phyloP scores from a whole-genome alignment of 805 yeast genomes.

The Huiozyma naganishii region DNA sequence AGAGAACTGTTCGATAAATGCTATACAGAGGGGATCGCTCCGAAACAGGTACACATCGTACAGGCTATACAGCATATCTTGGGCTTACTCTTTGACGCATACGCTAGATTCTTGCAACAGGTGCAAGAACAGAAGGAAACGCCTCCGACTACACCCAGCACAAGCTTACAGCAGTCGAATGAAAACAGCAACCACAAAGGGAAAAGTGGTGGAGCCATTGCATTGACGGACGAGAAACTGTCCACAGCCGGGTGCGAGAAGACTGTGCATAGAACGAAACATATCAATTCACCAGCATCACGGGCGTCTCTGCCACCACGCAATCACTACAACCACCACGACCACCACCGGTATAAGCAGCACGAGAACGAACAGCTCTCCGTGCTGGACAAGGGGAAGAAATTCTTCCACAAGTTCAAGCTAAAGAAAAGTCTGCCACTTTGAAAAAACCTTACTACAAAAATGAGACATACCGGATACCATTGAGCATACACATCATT shows the following conservation, averaged over 20 bases:
- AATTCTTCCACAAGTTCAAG: constrained; percentile 2
- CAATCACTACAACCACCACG: no score
- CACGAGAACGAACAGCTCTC: no score
- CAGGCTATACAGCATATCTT: constrained; percentile 19
- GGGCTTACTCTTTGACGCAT: constrained; percentile 20
- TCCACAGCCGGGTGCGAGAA: neutral
- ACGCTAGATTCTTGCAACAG: constrained; percentile 9
- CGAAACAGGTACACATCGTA: constrained; percentile 11
- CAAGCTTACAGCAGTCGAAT: no score
- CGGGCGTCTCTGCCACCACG: no score
- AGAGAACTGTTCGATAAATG: constrained; percentile 14
- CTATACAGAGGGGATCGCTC: constrained; percentile 7
- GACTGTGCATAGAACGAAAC: no score
- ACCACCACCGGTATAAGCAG: no score
- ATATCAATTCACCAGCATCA: no score
- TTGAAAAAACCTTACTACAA: neutral
- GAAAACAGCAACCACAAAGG: no score
- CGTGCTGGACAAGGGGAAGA: neutral
- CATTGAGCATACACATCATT: neutral
- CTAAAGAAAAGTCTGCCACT: neutral
- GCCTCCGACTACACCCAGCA: no score
- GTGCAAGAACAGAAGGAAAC: neutral
- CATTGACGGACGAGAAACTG: neutral
- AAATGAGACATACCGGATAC: neutral
- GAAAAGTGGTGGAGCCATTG: neutral